Evolutionary conservation across 805 yeast genomes (phyloP).

Genomic region (Blastobotrys mokoenaii): DNA sequence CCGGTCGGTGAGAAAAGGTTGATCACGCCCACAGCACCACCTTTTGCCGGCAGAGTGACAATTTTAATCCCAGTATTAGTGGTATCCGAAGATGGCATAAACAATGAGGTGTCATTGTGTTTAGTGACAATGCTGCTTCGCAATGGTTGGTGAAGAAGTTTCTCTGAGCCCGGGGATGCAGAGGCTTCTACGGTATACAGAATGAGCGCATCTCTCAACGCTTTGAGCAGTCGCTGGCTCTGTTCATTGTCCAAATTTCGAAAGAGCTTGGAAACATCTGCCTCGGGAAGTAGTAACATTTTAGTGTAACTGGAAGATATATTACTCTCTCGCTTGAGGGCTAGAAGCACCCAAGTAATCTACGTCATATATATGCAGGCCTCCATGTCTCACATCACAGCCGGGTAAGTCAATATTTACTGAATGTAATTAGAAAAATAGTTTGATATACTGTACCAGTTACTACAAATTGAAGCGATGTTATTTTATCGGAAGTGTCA

Average conservation of each 20-base stretch:
- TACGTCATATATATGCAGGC: too few species aligned
- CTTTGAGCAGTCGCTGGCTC: not conserved
- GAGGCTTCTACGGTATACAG: not conserved
- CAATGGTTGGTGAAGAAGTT: slow-evolving; percentile 1
- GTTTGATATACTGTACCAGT: too few species aligned
- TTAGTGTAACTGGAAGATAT: not conserved
- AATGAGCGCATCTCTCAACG: not conserved
- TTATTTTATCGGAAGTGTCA: too few species aligned
- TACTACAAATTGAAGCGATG: too few species aligned
- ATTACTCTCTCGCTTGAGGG: too few species aligned
- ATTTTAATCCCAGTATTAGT: not conserved
- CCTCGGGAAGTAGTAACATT: not conserved
- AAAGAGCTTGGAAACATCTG: not conserved
- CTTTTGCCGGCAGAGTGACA: not conserved
- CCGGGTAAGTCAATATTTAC: too few species aligned
- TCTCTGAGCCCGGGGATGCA: not conserved
- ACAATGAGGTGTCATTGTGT: not conserved
- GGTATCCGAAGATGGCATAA: slow-evolving; percentile 2
- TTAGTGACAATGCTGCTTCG: slow-evolving; percentile 2
- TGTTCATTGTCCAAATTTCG: not conserved
- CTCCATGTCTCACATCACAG: too few species aligned
- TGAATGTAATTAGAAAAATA: too few species aligned
- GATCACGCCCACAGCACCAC: not conserved
- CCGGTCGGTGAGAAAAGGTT: slow-evolving; percentile 1
- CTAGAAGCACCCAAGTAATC: too few species aligned